A percentile compares a stretch with the other conserved stretches of the same genome.
Conservation (phyloP, 495 filamentous ascomycete genomes). For the Talaromyces nanjingensis region DNA sequence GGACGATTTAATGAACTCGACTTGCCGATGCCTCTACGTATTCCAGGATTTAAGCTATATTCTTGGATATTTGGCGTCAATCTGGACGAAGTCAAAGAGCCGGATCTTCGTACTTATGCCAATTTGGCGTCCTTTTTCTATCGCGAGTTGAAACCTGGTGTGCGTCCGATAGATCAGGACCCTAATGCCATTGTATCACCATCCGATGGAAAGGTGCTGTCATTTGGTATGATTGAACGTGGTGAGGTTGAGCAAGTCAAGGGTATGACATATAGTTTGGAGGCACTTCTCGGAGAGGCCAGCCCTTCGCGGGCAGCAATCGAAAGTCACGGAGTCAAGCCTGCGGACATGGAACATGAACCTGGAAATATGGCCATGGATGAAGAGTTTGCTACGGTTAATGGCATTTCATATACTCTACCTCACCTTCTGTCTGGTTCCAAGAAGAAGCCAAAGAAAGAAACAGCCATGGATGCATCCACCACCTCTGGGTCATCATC, state of each 20-base stretch:
- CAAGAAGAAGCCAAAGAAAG: slow-evolving; percentile 21
- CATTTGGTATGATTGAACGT: slow-evolving; percentile 84
- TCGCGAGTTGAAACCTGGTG: slow-evolving; percentile 82
- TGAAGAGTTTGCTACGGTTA: slow-evolving; percentile 90
- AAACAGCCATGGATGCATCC: slow-evolving; percentile 52
- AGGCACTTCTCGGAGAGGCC: slow-evolving; percentile 75
- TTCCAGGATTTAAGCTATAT: slow-evolving; percentile 94
- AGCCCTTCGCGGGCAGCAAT: slow-evolving; percentile 32
- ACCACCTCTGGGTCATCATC: slow-evolving; percentile 57
- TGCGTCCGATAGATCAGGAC: slow-evolving; percentile 78
- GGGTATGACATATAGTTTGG: slow-evolving; percentile 94
- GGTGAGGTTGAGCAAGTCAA: slow-evolving; percentile 99
- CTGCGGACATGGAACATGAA: slow-evolving; percentile 18
- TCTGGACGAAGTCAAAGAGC: slow-evolving; percentile 77
- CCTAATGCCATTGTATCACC: slow-evolving; percentile 74
- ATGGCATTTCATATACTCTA: slow-evolving; percentile 94
- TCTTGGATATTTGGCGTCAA: slow-evolving; percentile 90
- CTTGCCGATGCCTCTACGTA: slow-evolving; percentile 82
- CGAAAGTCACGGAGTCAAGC: background rate
- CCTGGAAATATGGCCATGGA: slow-evolving; percentile 57
- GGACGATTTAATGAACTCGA: slow-evolving; percentile 90
- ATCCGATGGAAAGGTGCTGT: slow-evolving; percentile 82
- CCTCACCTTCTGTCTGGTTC: slow-evolving; percentile 80
- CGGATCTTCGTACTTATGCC: slow-evolving; percentile 79
- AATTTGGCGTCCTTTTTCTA: slow-evolving; percentile 98